Evolutionary conservation across 805 yeast species (phyloP).

Genomic region (Cyberlindnera suaveolens): DNA sequence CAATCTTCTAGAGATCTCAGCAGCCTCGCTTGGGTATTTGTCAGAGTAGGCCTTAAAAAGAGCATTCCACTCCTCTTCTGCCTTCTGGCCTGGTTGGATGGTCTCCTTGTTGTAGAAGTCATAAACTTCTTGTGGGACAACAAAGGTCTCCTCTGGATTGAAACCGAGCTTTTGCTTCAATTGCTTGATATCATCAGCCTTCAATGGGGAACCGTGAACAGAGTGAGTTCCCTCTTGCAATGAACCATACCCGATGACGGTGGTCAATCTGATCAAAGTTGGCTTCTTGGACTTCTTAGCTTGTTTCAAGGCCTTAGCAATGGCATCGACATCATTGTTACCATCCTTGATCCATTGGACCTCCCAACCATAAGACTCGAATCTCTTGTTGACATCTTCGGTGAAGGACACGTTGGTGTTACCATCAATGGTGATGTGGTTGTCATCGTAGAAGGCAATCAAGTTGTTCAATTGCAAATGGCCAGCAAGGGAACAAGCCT

Average conservation of each 20-base stretch:
- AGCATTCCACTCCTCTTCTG: slow-evolving; percentile 71
- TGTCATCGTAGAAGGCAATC: slow-evolving; percentile 94
- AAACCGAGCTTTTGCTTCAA: slow-evolving; percentile 81
- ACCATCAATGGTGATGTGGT: slow-evolving; percentile 96
- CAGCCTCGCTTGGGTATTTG: slow-evolving; percentile 73
- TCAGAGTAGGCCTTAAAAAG: slow-evolving; percentile 53
- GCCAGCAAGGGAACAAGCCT: slow-evolving; percentile 93
- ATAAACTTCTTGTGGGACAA: slow-evolving; percentile 77
- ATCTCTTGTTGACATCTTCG: slow-evolving; percentile 81
- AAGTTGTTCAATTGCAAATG: slow-evolving; percentile 90
- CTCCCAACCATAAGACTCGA: slow-evolving; percentile 94
- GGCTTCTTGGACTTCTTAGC: slow-evolving; percentile 88
- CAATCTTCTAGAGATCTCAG: slow-evolving; percentile 76
- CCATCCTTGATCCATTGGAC: slow-evolving; percentile 71
- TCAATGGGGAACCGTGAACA: slow-evolving; percentile 96
- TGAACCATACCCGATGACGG: slow-evolving; percentile 95
- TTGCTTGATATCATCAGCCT: slow-evolving; percentile 86
- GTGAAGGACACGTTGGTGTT: slow-evolving; percentile 84
- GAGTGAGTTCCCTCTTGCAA: slow-evolving; percentile 75
- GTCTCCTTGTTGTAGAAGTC: slow-evolving; percentile 53
- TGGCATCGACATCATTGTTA: slow-evolving; percentile 67
- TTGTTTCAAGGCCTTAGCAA: slow-evolving; percentile 66
- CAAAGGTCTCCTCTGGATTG: slow-evolving; percentile 76
- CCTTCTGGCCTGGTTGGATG: slow-evolving; percentile 55
- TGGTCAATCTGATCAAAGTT: slow-evolving; percentile 78